These are phyloP conservation scores for Pterocarpus macrocarpus DNA, from an alignment of 306 rosid genomes.

Conservation along the genomic window DNA sequence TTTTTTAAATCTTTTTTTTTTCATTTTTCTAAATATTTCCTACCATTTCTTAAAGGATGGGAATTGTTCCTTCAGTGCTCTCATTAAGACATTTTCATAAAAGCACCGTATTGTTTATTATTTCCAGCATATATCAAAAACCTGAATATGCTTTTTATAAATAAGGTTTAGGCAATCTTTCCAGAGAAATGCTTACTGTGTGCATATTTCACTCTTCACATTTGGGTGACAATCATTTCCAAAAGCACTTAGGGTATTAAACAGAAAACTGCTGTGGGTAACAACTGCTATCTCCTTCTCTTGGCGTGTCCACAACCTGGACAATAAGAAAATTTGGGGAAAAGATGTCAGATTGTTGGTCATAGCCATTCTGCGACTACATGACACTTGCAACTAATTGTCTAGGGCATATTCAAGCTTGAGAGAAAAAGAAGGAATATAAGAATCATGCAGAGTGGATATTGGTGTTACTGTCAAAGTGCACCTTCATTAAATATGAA, in stretches of 20 bases:
- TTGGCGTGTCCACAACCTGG: conserved; percentile 88
- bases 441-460: conserved; percentile 17
- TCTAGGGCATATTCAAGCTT: conserved; percentile 38
- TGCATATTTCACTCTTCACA: conserved; percentile 70
- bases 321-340: conserved; percentile 17
- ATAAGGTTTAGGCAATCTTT: background rate
- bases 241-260: conserved; percentile 66
- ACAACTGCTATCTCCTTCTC: conserved; percentile 88
- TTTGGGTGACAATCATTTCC: conserved; percentile 82
- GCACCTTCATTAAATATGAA: conserved; percentile 10
- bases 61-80: background rate
- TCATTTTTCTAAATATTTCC: background rate
- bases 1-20: background rate
- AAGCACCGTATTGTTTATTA: conserved; percentile 11
- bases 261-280: conserved; percentile 78
- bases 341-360: conserved; percentile 31
- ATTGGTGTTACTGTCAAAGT: background rate
- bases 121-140: conserved; percentile 29
- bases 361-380: conserved; percentile 24
- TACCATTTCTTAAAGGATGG: background rate
- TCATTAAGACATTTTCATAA: conserved; percentile 24
- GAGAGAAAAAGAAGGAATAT: conserved; percentile 12
- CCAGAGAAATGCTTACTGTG: conserved; percentile 57
- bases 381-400: background rate
- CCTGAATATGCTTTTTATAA: conserved; percentile 33